Evolutionary conservation across 2,329 filamentous ascomycete species (phyloP).

Genomic region (Fusarium sp.): DNA sequence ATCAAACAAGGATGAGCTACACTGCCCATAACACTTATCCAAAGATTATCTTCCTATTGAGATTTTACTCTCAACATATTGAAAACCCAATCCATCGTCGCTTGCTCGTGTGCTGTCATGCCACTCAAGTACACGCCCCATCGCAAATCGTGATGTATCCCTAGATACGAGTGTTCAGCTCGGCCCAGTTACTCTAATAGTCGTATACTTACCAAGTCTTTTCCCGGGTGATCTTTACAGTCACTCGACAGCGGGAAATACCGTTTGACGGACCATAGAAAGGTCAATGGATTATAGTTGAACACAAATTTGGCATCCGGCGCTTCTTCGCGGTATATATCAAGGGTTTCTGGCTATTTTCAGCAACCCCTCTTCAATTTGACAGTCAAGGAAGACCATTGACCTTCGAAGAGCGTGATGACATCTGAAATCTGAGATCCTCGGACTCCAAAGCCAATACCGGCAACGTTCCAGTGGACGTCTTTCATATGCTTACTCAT

Average conservation of each 20-base stretch:
- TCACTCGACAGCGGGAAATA: not conserved
- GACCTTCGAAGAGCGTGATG: slow-evolving; percentile 2
- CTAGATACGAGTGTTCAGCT: not conserved
- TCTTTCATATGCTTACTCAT: not conserved
- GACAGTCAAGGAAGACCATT: rapidly evolving
- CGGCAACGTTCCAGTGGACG: not conserved
- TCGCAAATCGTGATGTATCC: slow-evolving; percentile 3
- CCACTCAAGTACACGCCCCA: not conserved
- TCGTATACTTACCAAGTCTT: not conserved
- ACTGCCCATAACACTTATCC: not conserved
- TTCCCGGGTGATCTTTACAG: not conserved
- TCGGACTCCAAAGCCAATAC: slow-evolving; percentile 3
- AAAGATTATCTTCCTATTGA: not conserved
- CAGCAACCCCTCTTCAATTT: rapidly evolving
- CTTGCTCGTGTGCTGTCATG: not conserved
- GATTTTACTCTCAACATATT: not conserved
- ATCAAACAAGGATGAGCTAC: rapidly evolving
- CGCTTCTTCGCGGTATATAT: slow-evolving; percentile 6
- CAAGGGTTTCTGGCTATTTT: not conserved
- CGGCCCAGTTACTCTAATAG: rapidly evolving
- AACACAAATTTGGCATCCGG: not conserved
- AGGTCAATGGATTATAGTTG: slow-evolving; percentile 8
- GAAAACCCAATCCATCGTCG: not conserved
- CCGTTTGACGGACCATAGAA: slow-evolving; percentile 7
- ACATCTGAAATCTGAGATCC: not conserved